phyloP scores from a whole-genome alignment of 495 filamentous ascomycete species.

The Trichoderma orchidacearum region DNA sequence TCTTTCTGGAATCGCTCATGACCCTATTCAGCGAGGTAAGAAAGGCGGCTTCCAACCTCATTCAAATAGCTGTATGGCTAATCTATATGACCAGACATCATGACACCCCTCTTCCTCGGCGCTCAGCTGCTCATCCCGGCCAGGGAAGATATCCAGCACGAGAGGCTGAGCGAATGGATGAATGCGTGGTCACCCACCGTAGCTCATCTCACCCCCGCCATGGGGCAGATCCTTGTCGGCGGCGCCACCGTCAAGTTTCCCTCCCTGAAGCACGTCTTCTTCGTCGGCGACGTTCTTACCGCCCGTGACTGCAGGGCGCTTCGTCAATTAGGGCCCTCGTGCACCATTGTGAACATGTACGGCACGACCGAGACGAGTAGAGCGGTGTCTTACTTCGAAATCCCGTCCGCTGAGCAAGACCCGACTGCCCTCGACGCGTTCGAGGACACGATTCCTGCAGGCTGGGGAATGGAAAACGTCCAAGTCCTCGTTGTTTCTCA shows the following conservation, averaged over 20 bases:
- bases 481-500: slow-evolving; percentile 85
- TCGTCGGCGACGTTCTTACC: slow-evolving; percentile 85
- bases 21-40: slow-evolving; percentile 80
- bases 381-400: slow-evolving; percentile 76
- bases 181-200: slow-evolving; percentile 79
- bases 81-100: too few species aligned
- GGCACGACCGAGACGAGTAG: slow-evolving; percentile 85
- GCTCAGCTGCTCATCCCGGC: slow-evolving; percentile 71
- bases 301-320: slow-evolving; percentile 75
- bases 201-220: slow-evolving; percentile 86
- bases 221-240: slow-evolving; percentile 92
- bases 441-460: slow-evolving; percentile 72
- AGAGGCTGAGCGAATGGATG: slow-evolving; percentile 91
- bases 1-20: slow-evolving; percentile 74
- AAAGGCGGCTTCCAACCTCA: too few species aligned
- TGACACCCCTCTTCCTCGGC: slow-evolving; percentile 83
- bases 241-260: slow-evolving; percentile 69
- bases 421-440: slow-evolving; percentile 56
- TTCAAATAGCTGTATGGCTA: too few species aligned
- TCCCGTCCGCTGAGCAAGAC: slow-evolving; percentile 55
- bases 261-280: slow-evolving; percentile 69
- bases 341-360: slow-evolving; percentile 74
- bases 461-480: slow-evolving; percentile 84
- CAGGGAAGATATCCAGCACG: slow-evolving; percentile 76
- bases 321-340: slow-evolving; percentile 56